Conservation (phyloP, 495 filamentous ascomycete genomes). For the Aspergillus bridgeri region DNA sequence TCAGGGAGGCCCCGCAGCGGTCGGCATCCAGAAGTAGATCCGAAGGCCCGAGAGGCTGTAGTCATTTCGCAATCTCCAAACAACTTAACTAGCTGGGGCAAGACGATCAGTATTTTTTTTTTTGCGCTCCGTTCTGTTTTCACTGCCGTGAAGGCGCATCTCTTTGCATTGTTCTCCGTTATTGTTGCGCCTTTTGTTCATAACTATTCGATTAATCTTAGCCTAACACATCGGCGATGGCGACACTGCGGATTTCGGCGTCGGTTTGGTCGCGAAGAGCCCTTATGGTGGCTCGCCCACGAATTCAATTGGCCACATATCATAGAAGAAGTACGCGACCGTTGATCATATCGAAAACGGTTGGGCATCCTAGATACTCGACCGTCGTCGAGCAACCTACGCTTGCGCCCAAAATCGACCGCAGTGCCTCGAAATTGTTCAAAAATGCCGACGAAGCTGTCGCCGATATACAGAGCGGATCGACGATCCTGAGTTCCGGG, state of each 20-base stretch:
- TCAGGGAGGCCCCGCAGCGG: slow-evolving; percentile 13
- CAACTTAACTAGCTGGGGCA: slow-evolving; percentile 1
- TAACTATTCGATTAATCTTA: not conserved
- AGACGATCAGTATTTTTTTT: slow-evolving; percentile 7
- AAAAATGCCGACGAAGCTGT: slow-evolving; percentile 71
- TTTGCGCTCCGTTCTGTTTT: not conserved
- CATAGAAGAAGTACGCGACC: slow-evolving; percentile 16
- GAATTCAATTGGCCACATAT: slow-evolving; percentile 23
- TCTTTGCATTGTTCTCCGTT: not conserved
- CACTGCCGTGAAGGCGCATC: not conserved
- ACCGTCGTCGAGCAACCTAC: slow-evolving; percentile 12
- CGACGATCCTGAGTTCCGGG: slow-evolving; percentile 74
- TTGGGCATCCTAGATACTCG: slow-evolving; percentile 20
- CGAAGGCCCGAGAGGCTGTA: slow-evolving; percentile 23
- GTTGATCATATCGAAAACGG: slow-evolving; percentile 8
- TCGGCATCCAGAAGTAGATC: slow-evolving; percentile 44
- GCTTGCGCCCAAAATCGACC: slow-evolving; percentile 34
- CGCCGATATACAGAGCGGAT: slow-evolving; percentile 67
- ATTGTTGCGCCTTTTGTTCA: not conserved
- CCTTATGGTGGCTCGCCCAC: slow-evolving; percentile 22
- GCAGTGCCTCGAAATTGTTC: slow-evolving; percentile 57
- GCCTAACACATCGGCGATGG: slow-evolving; percentile 20
- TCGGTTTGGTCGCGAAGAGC: slow-evolving; percentile 29
- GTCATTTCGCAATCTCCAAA: not conserved
- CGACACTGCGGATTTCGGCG: slow-evolving; percentile 27